Base-by-base conservation (phyloP, 73 alveolate species). In the Paramecium primaurelia region DNA sequence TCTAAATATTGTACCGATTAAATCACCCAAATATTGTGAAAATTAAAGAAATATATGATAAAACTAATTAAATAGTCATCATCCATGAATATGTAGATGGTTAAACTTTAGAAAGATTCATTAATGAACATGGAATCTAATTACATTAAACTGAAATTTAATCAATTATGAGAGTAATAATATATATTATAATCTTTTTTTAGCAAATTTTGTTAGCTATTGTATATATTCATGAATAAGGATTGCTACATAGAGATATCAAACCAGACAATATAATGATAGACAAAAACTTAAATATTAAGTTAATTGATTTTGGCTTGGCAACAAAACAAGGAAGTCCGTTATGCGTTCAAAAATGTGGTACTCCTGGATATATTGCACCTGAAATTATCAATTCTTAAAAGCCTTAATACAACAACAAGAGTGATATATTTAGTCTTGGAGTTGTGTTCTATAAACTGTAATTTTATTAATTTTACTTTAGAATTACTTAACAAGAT, bases 291-390 rank as follows among this genome's bases (percentile, higher is more conserved):
- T 37, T 69, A 25, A 89, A 89, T 32, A 71, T 89, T 37, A 89
- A 89, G 91, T 83, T 89, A 6, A 71, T 77, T 89, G 94, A 89
- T 89, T 89, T 89, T 68, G 91, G 91, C 1, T 26, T 80, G 37
- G 91, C 91, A 6, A 45, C 91, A 40, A 42, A 49, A 47, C 34
- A 22, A 49, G 91, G 91, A 3, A 80, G 75, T 45, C 91, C 71
- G 32, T 36, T 45, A 32, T 25, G 47, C 32, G 16, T 45, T 25
- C 71, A 7, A 20, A 80, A 47, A 80, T 89, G 94, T 71, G 94
- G 94, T 0, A 89, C 94, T 69, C 94, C 94, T 14, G 86, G 92
- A 26, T 89, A 89, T 47, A 89, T 89, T 84, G 87, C 94, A 10
- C 94, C 94, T 25, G 94, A 89, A 73, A 89, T 89, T 25, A 44